A percentile compares a stretch with the other conserved stretches of the same genome.
phyloP scores from a whole-genome alignment of 495 filamentous ascomycete genomes.

The Entonaema liquescens region DNA sequence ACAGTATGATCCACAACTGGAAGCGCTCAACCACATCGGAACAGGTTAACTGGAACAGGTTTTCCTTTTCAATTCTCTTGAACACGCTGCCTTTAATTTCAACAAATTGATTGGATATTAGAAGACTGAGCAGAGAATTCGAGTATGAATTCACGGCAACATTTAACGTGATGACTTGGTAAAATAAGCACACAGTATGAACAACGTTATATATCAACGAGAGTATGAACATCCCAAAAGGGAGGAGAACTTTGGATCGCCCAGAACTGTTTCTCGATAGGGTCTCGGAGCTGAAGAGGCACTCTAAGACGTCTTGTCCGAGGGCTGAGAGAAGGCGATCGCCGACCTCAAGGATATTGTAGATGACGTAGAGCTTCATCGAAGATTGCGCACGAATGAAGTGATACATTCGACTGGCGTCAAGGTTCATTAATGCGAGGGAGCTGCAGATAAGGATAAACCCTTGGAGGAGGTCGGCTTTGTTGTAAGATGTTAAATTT shows the following conservation, averaged over 20 bases:
- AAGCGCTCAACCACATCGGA: slow-evolving; percentile 97
- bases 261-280: slow-evolving; percentile 87
- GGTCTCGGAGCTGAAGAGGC: slow-evolving; percentile 90
- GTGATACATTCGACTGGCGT: slow-evolving; percentile 98
- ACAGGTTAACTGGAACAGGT: slow-evolving; percentile 94
- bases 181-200: slow-evolving; percentile 89
- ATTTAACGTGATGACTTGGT: slow-evolving; percentile 96
- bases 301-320: slow-evolving; percentile 96
- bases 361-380: slow-evolving; percentile 98
- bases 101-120: slow-evolving; percentile 96
- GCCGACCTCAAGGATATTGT: slow-evolving; percentile 90
- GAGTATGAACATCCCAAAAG: slow-evolving; percentile 89
- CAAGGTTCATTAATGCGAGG: slow-evolving; percentile 85
- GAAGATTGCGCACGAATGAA: slow-evolving; percentile 94
- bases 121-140: slow-evolving; percentile 89
- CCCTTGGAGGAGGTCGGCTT: slow-evolving; percentile 93
- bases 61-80: slow-evolving; percentile 97
- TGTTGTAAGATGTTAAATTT: slow-evolving; percentile 82
- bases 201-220: slow-evolving; percentile 86
- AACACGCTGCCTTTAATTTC: slow-evolving; percentile 98
- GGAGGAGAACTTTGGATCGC: slow-evolving; percentile 89
- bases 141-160: slow-evolving; percentile 99
- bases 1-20: slow-evolving; percentile 95
- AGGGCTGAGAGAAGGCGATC: slow-evolving; percentile 89
- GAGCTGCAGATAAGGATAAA: slow-evolving; percentile 85